Evolutionary conservation across 2,329 filamentous ascomycete species (phyloP).

Genomic region (Beauveria scarabaeidicola): DNA sequence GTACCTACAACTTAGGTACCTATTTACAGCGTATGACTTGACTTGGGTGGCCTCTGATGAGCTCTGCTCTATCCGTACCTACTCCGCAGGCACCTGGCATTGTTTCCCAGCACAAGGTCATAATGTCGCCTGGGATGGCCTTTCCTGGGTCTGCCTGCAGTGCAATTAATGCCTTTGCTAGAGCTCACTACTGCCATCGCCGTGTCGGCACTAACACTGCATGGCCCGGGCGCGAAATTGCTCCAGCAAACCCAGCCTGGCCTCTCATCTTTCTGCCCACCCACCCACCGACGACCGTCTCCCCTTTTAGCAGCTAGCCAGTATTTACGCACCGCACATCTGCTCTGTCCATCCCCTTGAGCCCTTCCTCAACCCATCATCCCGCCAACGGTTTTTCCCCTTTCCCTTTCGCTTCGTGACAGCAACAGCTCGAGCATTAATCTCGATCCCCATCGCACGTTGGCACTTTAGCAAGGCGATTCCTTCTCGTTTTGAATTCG

Average conservation of each 20-base stretch:
- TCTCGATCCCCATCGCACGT: neutral
- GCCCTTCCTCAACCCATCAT: constrained; percentile 12
- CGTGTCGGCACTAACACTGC: neutral
- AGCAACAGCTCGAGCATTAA: constrained; percentile 5
- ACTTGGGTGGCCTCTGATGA: constrained; percentile 10
- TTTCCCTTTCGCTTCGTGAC: neutral
- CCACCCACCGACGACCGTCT: constrained; percentile 12
- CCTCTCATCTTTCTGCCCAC: constrained; percentile 8
- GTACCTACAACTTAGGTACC: too few relatives aligned
- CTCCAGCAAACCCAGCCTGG: neutral
- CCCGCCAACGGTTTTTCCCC: constrained; percentile 4
- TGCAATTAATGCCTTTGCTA: neutral
- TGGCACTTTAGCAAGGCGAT: neutral
- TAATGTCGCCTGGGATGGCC: neutral
- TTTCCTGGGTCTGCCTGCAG: too few relatives aligned
- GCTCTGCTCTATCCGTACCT: neutral
- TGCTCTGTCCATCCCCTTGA: constrained; percentile 6
- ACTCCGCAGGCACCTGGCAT: neutral
- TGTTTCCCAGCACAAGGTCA: neutral
- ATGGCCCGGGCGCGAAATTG: constrained; percentile 16
- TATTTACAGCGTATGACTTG: neutral
- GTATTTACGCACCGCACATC: constrained; percentile 5
- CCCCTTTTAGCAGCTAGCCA: constrained; percentile 14
- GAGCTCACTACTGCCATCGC: neutral
- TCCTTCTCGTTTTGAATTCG: neutral